Evolutionary conservation across 768 basidiomycete genomes (phyloP).

Genomic region (Boletellus ananiceps): DNA sequence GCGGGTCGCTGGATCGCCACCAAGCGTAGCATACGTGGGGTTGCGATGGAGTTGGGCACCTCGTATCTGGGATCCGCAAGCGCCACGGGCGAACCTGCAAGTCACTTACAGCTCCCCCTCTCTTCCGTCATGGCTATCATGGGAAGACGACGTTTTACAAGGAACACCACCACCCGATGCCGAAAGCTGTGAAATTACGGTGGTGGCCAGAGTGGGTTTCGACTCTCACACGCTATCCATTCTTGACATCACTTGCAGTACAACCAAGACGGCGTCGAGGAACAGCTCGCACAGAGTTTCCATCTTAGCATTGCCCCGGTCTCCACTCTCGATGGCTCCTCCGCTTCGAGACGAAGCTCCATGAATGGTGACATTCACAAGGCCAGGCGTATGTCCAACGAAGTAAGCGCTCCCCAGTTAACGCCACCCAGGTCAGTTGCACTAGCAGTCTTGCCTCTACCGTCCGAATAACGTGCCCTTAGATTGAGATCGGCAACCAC

Average conservation of each 20-base stretch:
- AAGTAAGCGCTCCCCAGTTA: slow-evolving; percentile 34
- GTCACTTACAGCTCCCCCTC: slow-evolving; percentile 78
- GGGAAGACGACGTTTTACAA: slow-evolving; percentile 79
- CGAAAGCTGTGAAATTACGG: slow-evolving; percentile 69
- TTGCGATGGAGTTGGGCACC: slow-evolving; percentile 87
- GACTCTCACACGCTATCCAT: neutral
- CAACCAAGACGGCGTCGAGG: slow-evolving; percentile 70
- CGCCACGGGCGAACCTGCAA: slow-evolving; percentile 71
- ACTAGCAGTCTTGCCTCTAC: neutral
- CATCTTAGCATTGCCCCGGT: slow-evolving; percentile 70
- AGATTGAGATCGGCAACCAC: slow-evolving; percentile 32
- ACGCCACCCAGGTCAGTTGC: slow-evolving; percentile 27
- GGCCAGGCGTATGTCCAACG: slow-evolving; percentile 39
- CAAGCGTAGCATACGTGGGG: slow-evolving; percentile 76
- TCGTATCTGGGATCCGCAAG: slow-evolving; percentile 95
- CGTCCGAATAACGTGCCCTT: slow-evolving; percentile 2
- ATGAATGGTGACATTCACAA: slow-evolving; percentile 40
- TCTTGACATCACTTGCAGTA: slow-evolving; percentile 33
- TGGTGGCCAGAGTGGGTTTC: slow-evolving; percentile 64
- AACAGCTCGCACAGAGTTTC: slow-evolving; percentile 60
- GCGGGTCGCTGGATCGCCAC: slow-evolving; percentile 80
- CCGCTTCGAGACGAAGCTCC: slow-evolving; percentile 45
- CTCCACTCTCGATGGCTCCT: slow-evolving; percentile 44
- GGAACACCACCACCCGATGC: slow-evolving; percentile 79
- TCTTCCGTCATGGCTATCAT: slow-evolving; percentile 82